These are phyloP conservation scores for Mucor saturninus DNA, from an alignment of 371 early-diverging fungal species.

Conservation along the genomic window DNA sequence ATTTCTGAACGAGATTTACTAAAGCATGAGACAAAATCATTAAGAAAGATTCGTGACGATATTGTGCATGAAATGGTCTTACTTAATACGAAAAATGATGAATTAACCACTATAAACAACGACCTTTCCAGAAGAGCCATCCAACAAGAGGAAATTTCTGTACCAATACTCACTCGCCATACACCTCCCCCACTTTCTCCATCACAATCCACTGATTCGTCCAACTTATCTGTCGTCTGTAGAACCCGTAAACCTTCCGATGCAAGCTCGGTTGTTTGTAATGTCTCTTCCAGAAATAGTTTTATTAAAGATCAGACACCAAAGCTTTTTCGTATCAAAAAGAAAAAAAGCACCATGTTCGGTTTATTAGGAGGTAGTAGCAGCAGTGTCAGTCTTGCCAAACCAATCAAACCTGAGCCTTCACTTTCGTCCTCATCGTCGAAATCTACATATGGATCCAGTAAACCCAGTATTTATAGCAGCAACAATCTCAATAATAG, in stretches of 20 bases:
- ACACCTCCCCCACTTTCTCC: slow-evolving; percentile 18
- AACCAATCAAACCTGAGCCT: slow-evolving; percentile 6
- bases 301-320: slow-evolving; percentile 23
- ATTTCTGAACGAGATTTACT: slow-evolving; percentile 31
- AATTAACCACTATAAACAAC: slow-evolving; percentile 59
- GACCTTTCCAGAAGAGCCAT: slow-evolving; percentile 55
- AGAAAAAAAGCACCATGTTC: slow-evolving; percentile 34
- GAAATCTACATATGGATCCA: neutral
- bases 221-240: neutral
- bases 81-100: slow-evolving; percentile 57
- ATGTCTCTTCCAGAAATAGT: slow-evolving; percentile 23
- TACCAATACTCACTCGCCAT: neutral
- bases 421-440: slow-evolving; percentile 18
- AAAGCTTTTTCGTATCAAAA: slow-evolving; percentile 27
- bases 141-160: slow-evolving; percentile 30
- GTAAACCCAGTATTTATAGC: slow-evolving; percentile 7
- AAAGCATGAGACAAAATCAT: slow-evolving; percentile 25
- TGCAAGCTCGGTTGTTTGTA: slow-evolving; percentile 25
- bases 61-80: slow-evolving; percentile 59
- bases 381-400: slow-evolving; percentile 1
- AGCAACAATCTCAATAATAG: slow-evolving; percentile 11
- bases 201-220: slow-evolving; percentile 13
- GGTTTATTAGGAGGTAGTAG: slow-evolving; percentile 7
- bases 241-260: slow-evolving; percentile 26
- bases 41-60: slow-evolving; percentile 35